A percentile compares a stretch with the other conserved stretches of the same genome.
phyloP scores from a whole-genome alignment of 192 early-diverging fungal species.

The Coemansia sp. region DNA sequence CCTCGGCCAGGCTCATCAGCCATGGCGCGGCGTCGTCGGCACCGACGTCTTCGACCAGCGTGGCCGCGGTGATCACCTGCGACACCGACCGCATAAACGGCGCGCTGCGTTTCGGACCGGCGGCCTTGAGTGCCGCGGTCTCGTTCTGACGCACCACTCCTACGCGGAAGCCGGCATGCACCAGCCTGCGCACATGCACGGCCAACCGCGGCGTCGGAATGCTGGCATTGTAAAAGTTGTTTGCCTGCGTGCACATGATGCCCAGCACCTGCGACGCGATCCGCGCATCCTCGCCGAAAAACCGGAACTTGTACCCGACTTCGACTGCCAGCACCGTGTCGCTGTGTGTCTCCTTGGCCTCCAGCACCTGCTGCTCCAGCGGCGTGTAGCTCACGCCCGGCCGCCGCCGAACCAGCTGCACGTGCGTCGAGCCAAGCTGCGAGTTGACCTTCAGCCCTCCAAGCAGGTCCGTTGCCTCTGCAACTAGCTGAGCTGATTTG shows the following conservation, averaged over 20 bases:
- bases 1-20: slow-evolving; percentile 83
- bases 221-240: slow-evolving; percentile 77
- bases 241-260: slow-evolving; percentile 78
- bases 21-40: slow-evolving; percentile 80
- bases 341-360: slow-evolving; percentile 69
- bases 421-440: slow-evolving; percentile 22
- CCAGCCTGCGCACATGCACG: slow-evolving; percentile 80
- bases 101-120: slow-evolving; percentile 65
- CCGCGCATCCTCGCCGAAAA: slow-evolving; percentile 89
- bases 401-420: slow-evolving; percentile 44
- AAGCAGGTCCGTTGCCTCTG: neutral
- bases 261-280: slow-evolving; percentile 73
- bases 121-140: slow-evolving; percentile 83
- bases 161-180: slow-evolving; percentile 81
- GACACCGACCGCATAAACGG: slow-evolving; percentile 82
- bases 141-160: slow-evolving; percentile 82
- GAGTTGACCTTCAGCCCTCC: neutral
- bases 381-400: slow-evolving; percentile 66
- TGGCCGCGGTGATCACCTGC: slow-evolving; percentile 82
- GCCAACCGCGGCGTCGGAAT: slow-evolving; percentile 76
- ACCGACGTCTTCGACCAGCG: slow-evolving; percentile 82
- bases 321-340: slow-evolving; percentile 79
- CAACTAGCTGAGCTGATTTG: neutral
- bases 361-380: slow-evolving; percentile 78
- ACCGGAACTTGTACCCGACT: slow-evolving; percentile 93